phyloP scores from a whole-genome alignment of 2,329 filamentous ascomycete species.

The Fusarium succisae region DNA sequence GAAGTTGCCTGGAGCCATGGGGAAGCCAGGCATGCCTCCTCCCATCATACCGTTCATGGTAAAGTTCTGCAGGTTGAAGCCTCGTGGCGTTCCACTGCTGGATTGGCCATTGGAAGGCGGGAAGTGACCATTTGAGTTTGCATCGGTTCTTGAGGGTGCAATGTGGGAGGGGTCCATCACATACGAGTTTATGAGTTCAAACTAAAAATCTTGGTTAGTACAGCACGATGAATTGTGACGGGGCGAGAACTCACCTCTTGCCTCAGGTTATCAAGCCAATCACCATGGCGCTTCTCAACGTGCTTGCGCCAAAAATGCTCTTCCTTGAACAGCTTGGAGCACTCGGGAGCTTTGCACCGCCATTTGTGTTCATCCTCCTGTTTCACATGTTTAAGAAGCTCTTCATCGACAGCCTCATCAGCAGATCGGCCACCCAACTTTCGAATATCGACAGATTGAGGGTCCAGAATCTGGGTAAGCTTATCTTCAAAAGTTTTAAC shows the following conservation, averaged over 20 bases:
- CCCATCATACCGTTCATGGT: constrained; percentile 66
- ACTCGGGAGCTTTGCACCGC: constrained; percentile 95
- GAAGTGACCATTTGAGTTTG: constrained; percentile 96
- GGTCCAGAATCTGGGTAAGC: constrained; percentile 89
- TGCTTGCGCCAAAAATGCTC: constrained; percentile 98
- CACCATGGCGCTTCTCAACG: constrained; percentile 91
- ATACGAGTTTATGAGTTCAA: constrained; percentile 91
- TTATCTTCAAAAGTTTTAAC: constrained; percentile 99
- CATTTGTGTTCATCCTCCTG: constrained; percentile 98
- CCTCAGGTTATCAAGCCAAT: constrained; percentile 84
- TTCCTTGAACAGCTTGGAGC: constrained; percentile 96
- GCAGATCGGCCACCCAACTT: constrained; percentile 90
- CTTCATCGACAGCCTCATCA: constrained; percentile 87
- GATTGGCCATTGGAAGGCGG: constrained; percentile 80
- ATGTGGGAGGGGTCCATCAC: constrained; percentile 95
- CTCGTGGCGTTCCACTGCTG: constrained; percentile 85
- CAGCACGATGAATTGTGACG: neutral
- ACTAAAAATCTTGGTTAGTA: constrained; percentile 58
- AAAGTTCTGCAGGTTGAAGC: constrained; percentile 86
- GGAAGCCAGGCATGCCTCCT: constrained; percentile 66
- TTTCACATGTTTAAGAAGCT: constrained; percentile 88
- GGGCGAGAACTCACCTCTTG: constrained; percentile 75
- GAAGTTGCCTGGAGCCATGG: constrained; percentile 59
- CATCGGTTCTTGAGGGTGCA: constrained; percentile 89
- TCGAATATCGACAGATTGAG: constrained; percentile 83